Evolutionary conservation across 257 asterid species (phyloP).

Genomic region (Scutellaria barbata): DNA sequence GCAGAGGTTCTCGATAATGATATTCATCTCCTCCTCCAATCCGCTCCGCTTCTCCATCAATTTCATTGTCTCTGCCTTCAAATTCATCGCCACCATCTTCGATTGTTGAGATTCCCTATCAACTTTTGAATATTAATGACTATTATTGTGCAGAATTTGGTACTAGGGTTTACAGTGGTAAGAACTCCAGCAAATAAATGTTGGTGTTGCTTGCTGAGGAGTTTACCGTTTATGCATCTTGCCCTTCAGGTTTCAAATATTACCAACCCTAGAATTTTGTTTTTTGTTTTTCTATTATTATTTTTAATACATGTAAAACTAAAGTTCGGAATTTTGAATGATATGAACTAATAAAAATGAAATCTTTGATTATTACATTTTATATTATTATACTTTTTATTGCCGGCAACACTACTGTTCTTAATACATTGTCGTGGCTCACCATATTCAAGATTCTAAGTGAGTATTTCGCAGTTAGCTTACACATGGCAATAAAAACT

Average conservation of each 20-base stretch:
- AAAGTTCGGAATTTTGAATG: too few relatives aligned
- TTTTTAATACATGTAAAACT: too few relatives aligned
- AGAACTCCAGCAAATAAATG: slow-evolving; percentile 10
- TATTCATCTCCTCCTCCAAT: slow-evolving; percentile 79
- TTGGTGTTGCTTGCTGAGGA: slow-evolving; percentile 17
- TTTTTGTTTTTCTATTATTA: too few relatives aligned
- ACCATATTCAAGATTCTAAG: background rate
- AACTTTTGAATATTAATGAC: background rate
- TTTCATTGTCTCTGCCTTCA: slow-evolving; percentile 83
- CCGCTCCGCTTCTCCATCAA: slow-evolving; percentile 74
- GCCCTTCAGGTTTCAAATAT: background rate
- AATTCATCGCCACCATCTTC: slow-evolving; percentile 81
- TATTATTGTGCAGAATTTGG: background rate
- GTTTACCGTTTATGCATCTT: slow-evolving; percentile 4
- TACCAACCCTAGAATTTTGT: background rate
- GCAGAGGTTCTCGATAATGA: slow-evolving; percentile 74
- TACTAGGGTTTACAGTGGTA: slow-evolving; percentile 42
- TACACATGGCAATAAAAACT: background rate
- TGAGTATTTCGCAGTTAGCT: slow-evolving; percentile 10
- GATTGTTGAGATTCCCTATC: slow-evolving; percentile 11
- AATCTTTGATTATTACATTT: too few relatives aligned
- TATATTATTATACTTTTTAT: too few relatives aligned
- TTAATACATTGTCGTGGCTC: background rate
- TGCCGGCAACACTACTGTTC: background rate
- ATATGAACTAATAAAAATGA: too few relatives aligned